Evolutionary conservation across 495 filamentous ascomycete species (phyloP).

Genomic region (Tetracladium marchalianum): DNA sequence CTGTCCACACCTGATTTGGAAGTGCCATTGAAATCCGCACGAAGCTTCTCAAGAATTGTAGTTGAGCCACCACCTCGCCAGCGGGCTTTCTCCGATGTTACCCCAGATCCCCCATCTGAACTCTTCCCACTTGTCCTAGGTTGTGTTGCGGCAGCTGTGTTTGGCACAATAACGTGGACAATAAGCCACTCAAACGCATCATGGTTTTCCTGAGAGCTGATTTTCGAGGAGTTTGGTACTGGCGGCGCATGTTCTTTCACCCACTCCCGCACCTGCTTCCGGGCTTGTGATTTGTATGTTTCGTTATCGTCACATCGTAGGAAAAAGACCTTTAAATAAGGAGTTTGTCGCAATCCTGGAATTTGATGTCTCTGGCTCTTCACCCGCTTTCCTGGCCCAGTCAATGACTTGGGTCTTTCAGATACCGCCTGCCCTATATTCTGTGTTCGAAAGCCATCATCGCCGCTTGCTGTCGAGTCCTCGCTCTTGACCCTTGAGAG

Average conservation of each 20-base stretch:
- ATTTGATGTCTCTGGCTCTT: constrained; percentile 85
- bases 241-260: constrained; percentile 60
- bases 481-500: constrained; percentile 32
- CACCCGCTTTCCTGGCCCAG: constrained; percentile 7
- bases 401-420: constrained; percentile 12
- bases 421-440: constrained; percentile 12
- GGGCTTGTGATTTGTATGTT: constrained; percentile 69
- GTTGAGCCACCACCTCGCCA: constrained; percentile 66
- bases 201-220: constrained; percentile 57
- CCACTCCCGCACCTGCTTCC: constrained; percentile 81
- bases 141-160: constrained; percentile 65
- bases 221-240: constrained; percentile 38
- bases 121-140: constrained; percentile 39
- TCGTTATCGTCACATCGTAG: constrained; percentile 92
- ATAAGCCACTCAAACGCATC: constrained; percentile 98
- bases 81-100: constrained; percentile 43
- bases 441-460: constrained; percentile 44
- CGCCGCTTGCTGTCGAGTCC: constrained; percentile 28
- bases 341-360: constrained; percentile 83
- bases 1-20: constrained; percentile 70
- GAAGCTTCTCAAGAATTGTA: constrained; percentile 81
- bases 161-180: constrained; percentile 76
- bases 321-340: constrained; percentile 85
- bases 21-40: constrained; percentile 82
- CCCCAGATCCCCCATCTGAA: constrained; percentile 26